A percentile compares a stretch with the other conserved stretches of the same genome.
phyloP scores from a whole-genome alignment of 129 eudicot genomes.

The Lactuca saligna region DNA sequence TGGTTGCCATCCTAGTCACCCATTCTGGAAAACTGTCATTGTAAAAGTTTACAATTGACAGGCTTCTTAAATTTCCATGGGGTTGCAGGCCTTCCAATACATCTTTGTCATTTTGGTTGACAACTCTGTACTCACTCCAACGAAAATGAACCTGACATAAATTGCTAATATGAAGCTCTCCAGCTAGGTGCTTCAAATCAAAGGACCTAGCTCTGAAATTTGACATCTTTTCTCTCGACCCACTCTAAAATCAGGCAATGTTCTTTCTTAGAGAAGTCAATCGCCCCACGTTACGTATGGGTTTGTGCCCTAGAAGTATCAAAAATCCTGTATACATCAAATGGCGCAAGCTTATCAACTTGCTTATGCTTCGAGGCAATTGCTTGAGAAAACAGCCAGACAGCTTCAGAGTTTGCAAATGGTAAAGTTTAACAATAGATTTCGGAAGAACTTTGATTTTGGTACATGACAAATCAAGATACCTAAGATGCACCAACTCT shows the following conservation, averaged over 20 bases:
- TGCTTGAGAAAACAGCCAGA: too few species aligned
- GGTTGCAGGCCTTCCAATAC: neutral
- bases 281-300: neutral
- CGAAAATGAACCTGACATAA: neutral
- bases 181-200: neutral
- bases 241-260: neutral
- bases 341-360: too few species aligned
- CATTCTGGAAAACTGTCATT: conserved; percentile 18
- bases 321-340: too few species aligned
- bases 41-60: neutral
- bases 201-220: neutral
- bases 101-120: neutral
- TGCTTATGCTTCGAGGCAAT: too few species aligned
- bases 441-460: too few species aligned
- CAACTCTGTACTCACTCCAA: neutral
- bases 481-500: too few species aligned
- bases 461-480: too few species aligned
- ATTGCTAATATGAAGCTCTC: neutral
- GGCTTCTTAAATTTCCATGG: neutral
- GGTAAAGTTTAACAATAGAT: too few species aligned
- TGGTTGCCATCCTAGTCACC: conserved; percentile 6
- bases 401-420: too few species aligned
- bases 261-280: neutral
- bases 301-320: neutral
- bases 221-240: neutral